These are phyloP conservation scores for Vigna trinervia DNA, from an alignment of 306 rosid genomes.

Conservation along the genomic window DNA sequence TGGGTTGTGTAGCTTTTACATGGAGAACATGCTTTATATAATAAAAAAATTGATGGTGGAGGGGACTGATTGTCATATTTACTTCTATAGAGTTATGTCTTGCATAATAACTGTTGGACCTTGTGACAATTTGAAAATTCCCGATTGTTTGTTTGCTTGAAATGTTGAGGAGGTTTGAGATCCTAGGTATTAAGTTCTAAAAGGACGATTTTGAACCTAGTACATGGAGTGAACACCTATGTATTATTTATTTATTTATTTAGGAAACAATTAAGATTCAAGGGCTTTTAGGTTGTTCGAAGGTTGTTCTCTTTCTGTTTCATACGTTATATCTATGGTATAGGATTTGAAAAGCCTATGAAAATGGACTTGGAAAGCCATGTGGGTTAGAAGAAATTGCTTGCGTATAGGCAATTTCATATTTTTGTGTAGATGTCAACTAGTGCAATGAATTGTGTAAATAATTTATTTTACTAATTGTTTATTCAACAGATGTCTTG, in stretches of 20 bases:
- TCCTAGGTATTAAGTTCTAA: conserved; percentile 11
- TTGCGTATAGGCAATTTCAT: neutral
- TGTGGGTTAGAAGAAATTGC: conserved; percentile 3
- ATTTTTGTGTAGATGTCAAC: conserved; percentile 14
- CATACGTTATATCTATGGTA: conserved; percentile 4
- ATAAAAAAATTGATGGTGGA: conserved; percentile 8
- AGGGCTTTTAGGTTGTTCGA: neutral
- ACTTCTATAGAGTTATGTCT: conserved; percentile 33
- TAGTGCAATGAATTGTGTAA: conserved; percentile 35
- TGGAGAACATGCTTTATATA: conserved; percentile 1
- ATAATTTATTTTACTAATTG: conserved; percentile 34
- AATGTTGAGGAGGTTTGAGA: conserved; percentile 13
- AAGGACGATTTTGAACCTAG: conserved; percentile 25
- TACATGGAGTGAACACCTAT: neutral
- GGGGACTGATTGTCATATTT: conserved; percentile 9
- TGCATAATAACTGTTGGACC: conserved; percentile 30
- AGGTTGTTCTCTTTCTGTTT: neutral
- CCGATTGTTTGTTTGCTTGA: conserved; percentile 8
- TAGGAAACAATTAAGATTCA: conserved; percentile 22
- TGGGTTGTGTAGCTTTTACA: conserved; percentile 17
- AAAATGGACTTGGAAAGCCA: neutral
- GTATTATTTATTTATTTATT: conserved; percentile 1
- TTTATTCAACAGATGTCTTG: conserved; percentile 72
- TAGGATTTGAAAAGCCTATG: conserved; percentile 19
- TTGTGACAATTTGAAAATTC: conserved; percentile 20